Evolutionary conservation across 257 asterid genomes (phyloP), one percentile per base, ranked within the genome.

Genomic region (Scutellaria minor): DNA sequence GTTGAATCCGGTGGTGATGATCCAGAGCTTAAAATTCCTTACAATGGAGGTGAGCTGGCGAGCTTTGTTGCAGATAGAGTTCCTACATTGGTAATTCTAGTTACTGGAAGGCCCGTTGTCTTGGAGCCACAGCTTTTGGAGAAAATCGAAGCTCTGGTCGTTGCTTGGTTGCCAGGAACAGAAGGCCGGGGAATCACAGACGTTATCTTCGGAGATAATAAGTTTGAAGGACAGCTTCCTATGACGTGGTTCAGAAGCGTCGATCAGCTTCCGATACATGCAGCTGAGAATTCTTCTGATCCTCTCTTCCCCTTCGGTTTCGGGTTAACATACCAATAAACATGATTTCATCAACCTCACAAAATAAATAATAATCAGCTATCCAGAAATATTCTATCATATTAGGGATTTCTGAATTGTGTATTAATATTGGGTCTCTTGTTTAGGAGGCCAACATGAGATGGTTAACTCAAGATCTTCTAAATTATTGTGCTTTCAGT

Each of bases 111-210:
- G 78, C 98, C 97, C 69, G 59, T 92, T 82, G 84, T 82, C 44
- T 35, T 92, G 52, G 96, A 88, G 77, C 85, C 94, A 50, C 40
- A 44, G 9, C 81, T 88, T 61, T 53, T 88, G 66, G 91, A 85
- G 66, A 90, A 87, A 71, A 68, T 87, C 0, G 95, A 88, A 0
- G 92, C 84, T 3, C 64, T 92, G 0, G 83, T 88, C 8, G 90
- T 83, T 66, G 98, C 96, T 42, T 92, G 98, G 98, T 53, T 92
- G 75, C 98, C 97, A 1, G 98, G 98, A 48, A 83, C 90, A 1
- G 96, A 92, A 79, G 97, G 97, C 24, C 70, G 72, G 11, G 98
- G 98, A 68, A 87, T 92, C 35, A 77, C 95, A 7, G 98, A 90
- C 60, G 93, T 87, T 18, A 77, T 90, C 9, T 92, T 87, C 2